Base-by-base conservation (phyloP, 2,329 filamentous ascomycete species). In the Pestalotiopsis sp. region DNA sequence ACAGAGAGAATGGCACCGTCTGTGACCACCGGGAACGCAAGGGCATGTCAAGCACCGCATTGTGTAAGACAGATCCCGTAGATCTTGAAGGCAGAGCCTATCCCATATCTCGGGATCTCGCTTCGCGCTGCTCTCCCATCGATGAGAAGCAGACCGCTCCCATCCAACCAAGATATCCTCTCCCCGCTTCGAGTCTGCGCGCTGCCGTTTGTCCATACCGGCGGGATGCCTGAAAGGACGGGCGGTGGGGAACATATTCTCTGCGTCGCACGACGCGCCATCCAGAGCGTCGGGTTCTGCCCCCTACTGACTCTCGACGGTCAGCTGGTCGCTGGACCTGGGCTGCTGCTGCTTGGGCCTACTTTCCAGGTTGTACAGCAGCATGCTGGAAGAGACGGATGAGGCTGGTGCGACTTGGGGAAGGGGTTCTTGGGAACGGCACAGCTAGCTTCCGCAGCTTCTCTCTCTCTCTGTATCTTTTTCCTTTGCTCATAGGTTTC, bases 331-430 rank as follows among this genome's bases (percentile, higher is more conserved):
- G 45, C 45, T 17, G n/a, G 17, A 52, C 45, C 45, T 52, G 45
- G 17, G 45, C n/a, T n/a, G 7, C 13, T n/a, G n/a, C 7, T 52
- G 17, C 7, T 52, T 7, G 39, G 39, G 39, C n/a, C n/a, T 31
- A 31, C 27, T 6, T 31, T 6, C 27, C 27, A 31, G 36, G 66
- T 67, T 14, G 58, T 39, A 67, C 66, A 52, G 66, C 66, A 67
- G 64, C 31, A 60, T 66, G 52, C 56, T 45, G 49, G 62, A 66
- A 20, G 36, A 66, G 64, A 66, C 64, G 49, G 64, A 66, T 66
- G 64, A 66, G 64, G 64, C 64, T 66, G 41, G 64, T 52, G 20
- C 38, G 14, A 64, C 36, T n/a, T 60, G 23, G 58, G 20, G 14
- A 17, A 14, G 14, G 20, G 11, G 5, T 23, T 12, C 25, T 60